A percentile compares a stretch with the other conserved stretches of the same genome.
Evolutionary conservation across 2,329 filamentous ascomycete genomes (phyloP).

Genomic region (Fusarium mexicanum): DNA sequence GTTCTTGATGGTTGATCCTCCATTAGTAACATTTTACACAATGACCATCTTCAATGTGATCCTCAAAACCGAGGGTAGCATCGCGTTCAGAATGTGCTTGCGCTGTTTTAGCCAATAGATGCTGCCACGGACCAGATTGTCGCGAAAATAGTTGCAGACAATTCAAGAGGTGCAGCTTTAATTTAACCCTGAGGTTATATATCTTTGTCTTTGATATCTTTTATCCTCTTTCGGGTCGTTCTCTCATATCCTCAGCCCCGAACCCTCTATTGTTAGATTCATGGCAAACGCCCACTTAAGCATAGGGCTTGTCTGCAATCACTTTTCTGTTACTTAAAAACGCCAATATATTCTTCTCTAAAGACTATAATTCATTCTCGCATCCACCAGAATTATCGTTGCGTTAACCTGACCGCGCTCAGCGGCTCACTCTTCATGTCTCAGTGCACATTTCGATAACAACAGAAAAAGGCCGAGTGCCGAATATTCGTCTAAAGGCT

Average conservation of each 20-base stretch:
- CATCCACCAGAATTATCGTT: not conserved
- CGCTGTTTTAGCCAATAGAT: too few relatives aligned
- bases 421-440: not conserved
- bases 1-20: rapidly evolving
- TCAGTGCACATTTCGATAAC: not conserved
- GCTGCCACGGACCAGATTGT: too few relatives aligned
- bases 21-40: too few relatives aligned
- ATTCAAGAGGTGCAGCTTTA: too few relatives aligned
- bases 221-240: too few relatives aligned
- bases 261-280: not conserved
- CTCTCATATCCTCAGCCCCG: too few relatives aligned
- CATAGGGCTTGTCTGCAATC: not conserved
- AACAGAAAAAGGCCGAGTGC: not conserved
- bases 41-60: not conserved
- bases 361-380: not conserved
- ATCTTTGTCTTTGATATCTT: too few relatives aligned
- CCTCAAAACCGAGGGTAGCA: not conserved
- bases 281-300: not conserved
- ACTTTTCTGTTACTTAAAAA: not conserved
- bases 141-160: not conserved
- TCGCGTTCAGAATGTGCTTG: not conserved
- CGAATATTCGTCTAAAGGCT: not conserved
- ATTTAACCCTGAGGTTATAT: not conserved
- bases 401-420: not conserved
- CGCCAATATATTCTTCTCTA: too few relatives aligned